Conservation (phyloP, 495 filamentous ascomycete species). For the Trichoderma orchidacearum region DNA sequence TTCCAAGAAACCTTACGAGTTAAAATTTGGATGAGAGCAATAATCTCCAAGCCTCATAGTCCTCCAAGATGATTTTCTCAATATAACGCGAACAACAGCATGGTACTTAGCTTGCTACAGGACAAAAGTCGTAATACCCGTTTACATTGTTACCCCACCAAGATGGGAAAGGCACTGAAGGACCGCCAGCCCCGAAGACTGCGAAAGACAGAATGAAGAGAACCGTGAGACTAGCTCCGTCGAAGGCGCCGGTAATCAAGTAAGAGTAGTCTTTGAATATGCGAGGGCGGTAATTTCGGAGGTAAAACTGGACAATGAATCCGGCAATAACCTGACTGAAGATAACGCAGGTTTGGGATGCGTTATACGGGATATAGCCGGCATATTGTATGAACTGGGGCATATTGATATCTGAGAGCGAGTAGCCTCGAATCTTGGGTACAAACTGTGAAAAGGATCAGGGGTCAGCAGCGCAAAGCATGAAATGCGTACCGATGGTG, state of each 20-base stretch:
- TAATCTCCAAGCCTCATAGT: too few relatives aligned
- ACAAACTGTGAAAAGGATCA: neutral
- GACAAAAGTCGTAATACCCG: slow-evolving; percentile 20
- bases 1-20: too few relatives aligned
- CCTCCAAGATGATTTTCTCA: too few relatives aligned
- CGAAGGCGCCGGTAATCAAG: slow-evolving; percentile 38
- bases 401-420: slow-evolving; percentile 17
- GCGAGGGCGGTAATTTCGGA: slow-evolving; percentile 32
- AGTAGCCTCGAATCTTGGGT: neutral
- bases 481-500: too few relatives aligned
- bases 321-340: slow-evolving; percentile 15
- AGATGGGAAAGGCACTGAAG: slow-evolving; percentile 17
- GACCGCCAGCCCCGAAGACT: slow-evolving; percentile 36
- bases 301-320: slow-evolving; percentile 37
- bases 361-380: slow-evolving; percentile 31
- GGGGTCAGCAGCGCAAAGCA: too few relatives aligned
- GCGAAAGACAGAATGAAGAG: slow-evolving; percentile 47
- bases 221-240: slow-evolving; percentile 36
- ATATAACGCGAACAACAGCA: too few relatives aligned
- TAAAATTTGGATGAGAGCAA: too few relatives aligned
- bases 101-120: neutral
- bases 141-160: slow-evolving; percentile 40
- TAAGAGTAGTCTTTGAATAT: slow-evolving; percentile 47
- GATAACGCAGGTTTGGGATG: slow-evolving; percentile 25
- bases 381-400: slow-evolving; percentile 26